phyloP scores from a whole-genome alignment of 2,329 filamentous ascomycete genomes.

The Diaporthe ampelina region DNA sequence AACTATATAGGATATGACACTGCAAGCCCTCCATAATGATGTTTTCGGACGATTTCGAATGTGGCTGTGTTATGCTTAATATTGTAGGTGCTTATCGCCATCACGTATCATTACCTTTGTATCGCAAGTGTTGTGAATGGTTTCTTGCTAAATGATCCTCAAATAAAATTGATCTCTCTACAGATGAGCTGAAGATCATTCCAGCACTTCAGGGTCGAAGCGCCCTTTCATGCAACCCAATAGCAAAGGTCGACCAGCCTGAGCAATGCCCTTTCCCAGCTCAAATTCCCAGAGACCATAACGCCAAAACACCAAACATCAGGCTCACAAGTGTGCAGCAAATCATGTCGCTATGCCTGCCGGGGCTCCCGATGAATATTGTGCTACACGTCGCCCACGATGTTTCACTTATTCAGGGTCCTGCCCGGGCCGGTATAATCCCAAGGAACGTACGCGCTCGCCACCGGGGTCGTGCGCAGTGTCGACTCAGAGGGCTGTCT shows the following conservation, averaged over 20 bases:
- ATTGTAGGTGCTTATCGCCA: neutral
- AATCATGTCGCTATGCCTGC: neutral
- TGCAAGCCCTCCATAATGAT: too few species aligned
- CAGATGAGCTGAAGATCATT: neutral
- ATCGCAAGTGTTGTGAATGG: neutral
- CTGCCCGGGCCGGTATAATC: slow-evolving; percentile 19
- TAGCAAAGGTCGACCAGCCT: neutral
- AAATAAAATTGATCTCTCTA: neutral
- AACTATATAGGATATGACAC: too few species aligned
- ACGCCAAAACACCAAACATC: slow-evolving; percentile 27
- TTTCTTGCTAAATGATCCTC: neutral
- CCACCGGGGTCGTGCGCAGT: neutral
- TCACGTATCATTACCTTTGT: neutral
- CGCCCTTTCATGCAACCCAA: slow-evolving; percentile 37
- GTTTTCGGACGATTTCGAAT: too few species aligned
- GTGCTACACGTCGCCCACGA: neutral
- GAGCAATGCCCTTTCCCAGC: neutral
- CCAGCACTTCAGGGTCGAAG: neutral
- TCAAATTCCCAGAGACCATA: slow-evolving; percentile 15
- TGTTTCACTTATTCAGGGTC: slow-evolving; percentile 15
- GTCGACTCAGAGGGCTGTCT: neutral
- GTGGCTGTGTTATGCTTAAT: too few species aligned
- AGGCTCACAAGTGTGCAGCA: slow-evolving; percentile 14
- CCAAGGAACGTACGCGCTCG: slow-evolving; percentile 31
- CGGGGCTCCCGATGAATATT: neutral